A percentile compares a stretch with the other conserved stretches of the same genome.
phyloP scores from a whole-genome alignment of 768 basidiomycete species.

The Glaciozyma martinii region DNA sequence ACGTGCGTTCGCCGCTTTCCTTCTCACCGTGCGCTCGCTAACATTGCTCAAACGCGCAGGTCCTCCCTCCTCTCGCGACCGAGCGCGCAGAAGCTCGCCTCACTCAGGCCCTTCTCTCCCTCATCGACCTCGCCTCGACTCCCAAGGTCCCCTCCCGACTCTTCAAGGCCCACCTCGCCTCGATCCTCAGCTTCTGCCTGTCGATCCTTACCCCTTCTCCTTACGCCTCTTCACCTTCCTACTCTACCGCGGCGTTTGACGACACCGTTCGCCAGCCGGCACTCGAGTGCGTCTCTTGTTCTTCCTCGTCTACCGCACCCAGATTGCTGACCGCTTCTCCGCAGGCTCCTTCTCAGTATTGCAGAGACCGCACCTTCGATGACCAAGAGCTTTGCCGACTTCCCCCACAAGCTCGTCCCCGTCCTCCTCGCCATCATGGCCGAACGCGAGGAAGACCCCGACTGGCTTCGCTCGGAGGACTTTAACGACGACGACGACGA shows the following conservation, averaged over 20 bases:
- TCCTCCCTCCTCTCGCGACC: slow-evolving; percentile 54
- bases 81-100: slow-evolving; percentile 41
- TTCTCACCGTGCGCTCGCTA: neutral
- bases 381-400: slow-evolving; percentile 59
- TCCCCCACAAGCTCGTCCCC: slow-evolving; percentile 60
- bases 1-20: slow-evolving; percentile 34
- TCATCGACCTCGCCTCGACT: slow-evolving; percentile 1
- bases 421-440: slow-evolving; percentile 76
- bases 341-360: slow-evolving; percentile 77
- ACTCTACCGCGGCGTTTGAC: neutral
- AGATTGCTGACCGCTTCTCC: slow-evolving; percentile 44
- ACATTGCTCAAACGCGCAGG: slow-evolving; percentile 34
- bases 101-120: neutral
- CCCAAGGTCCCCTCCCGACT: slow-evolving; percentile 37
- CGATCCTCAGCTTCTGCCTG: slow-evolving; percentile 52
- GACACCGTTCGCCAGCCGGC: neutral
- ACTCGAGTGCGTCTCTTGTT: neutral
- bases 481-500: slow-evolving; percentile 49
- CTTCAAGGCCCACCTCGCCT: slow-evolving; percentile 63
- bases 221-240: neutral
- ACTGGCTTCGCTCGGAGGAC: slow-evolving; percentile 37
- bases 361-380: slow-evolving; percentile 63
- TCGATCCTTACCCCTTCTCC: neutral
- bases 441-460: slow-evolving; percentile 57
- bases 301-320: neutral